These are phyloP conservation scores for Penicillium thymicola DNA, from an alignment of 2,329 filamentous ascomycete species.

Conservation along the genomic window DNA sequence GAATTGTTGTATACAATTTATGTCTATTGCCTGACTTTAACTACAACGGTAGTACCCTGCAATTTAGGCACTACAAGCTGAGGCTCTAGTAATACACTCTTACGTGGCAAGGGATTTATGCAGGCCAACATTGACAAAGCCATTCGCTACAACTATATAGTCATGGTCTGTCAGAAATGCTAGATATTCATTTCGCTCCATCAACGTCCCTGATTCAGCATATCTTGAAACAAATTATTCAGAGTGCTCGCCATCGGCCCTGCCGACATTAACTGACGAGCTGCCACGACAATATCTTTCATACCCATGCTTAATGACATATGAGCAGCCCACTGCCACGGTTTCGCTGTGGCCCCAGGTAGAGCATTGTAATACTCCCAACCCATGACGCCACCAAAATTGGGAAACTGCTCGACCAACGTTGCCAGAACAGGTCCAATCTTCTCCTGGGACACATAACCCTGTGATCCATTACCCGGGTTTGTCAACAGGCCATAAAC, in stretches of 20 bases:
- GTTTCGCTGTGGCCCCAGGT: conserved; percentile 59
- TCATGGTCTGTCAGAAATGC: neutral
- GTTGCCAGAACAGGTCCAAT: conserved; percentile 57
- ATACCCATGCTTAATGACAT: conserved; percentile 56
- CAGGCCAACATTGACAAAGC: neutral
- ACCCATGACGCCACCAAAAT: conserved; percentile 85
- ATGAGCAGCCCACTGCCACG: conserved; percentile 74
- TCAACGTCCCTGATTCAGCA: conserved; percentile 26
- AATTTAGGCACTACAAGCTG: neutral
- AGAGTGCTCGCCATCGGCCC: conserved; percentile 31
- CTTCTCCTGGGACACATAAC: conserved; percentile 58
- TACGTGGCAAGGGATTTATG: neutral
- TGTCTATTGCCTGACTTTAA: neutral
- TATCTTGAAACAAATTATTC: conserved; percentile 30
- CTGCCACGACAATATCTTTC: conserved; percentile 37
- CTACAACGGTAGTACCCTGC: neutral
- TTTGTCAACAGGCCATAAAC: conserved; percentile 81
- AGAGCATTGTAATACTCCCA: conserved; percentile 92
- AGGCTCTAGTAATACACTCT: too few relatives aligned
- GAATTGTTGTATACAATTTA: neutral
- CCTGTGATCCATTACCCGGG: conserved; percentile 65
- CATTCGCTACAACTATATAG: neutral
- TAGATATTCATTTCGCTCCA: neutral
- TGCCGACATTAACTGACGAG: conserved; percentile 28
- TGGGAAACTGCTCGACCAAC: conserved; percentile 59